Evolutionary conservation across 495 filamentous ascomycete genomes (phyloP), one percentile per base, ranked within the genome.

Genomic region (Thozetella sp.): DNA sequence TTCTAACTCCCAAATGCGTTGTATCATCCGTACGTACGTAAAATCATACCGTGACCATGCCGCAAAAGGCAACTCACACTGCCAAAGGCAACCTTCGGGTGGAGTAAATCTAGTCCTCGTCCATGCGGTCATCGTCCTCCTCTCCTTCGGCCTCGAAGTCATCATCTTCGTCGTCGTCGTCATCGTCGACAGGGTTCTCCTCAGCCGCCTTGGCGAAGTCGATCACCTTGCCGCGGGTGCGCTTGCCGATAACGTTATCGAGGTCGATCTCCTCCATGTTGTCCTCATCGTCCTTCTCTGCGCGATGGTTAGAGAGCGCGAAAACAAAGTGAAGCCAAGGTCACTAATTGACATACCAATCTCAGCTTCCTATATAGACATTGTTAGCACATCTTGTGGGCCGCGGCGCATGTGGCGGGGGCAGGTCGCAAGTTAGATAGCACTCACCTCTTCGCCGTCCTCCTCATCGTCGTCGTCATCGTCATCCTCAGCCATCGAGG

Each of bases 201-300:
- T 85, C 74, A n/a, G 88, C 89, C 11, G 90, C 90, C 72, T 93
- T 89, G 63, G 87, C 88, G 71, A 88, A 96, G 79, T 96, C 88
- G 63, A 96, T 92, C 69, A 89, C 89, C 46, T 76, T 76, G 63
- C 91, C 89, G 64, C 95, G 93, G 40, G 95, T 99, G 72, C 95
- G 93, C 45, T 89, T 84, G 68, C 90, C 90, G 68, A 98, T 86
- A 76, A 98, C 97, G 82, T 97, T 97, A 63, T 84, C 82, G 37
- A 83, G 75, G 70, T 96, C 92, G 72, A 98, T 96, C 72, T 93
- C 93, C 72, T 93, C 90, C 78, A 97, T 86, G 75, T 91, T 88
- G 66, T 95, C 92, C 11, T 88, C 85, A 53, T 90, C 90, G 13
- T 90, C 90, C 2, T 89, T 20, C 19, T 60, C 62, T 67, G 40